Conservation (phyloP, 495 filamentous ascomycete genomes). For the Friedmanniomyces endolithicus region DNA sequence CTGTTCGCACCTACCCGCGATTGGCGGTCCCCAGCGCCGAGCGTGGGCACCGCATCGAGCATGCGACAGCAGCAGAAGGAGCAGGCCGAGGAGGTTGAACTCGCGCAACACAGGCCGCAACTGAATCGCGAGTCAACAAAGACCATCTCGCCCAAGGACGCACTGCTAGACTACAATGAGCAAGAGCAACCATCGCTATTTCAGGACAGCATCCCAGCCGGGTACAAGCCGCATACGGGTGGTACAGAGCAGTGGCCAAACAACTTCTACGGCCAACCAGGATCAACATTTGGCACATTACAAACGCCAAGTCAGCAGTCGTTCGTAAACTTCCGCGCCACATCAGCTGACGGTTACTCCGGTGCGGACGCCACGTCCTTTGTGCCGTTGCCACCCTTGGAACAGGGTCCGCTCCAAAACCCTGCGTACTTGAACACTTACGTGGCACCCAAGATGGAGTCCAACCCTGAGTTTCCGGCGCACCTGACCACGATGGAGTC, state of each 20-base stretch:
- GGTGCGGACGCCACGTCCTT: constrained; percentile 2
- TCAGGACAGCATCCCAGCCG: constrained; percentile 35
- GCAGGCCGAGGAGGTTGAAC: constrained; percentile 42
- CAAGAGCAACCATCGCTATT: constrained; percentile 59
- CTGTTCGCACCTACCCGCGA: constrained; percentile 37
- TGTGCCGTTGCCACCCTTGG: constrained; percentile 12
- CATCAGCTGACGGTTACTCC: constrained; percentile 16
- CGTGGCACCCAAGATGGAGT: constrained; percentile 19
- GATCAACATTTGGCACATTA: constrained; percentile 24
- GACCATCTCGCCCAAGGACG: constrained; percentile 95
- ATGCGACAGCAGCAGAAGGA: constrained; percentile 48
- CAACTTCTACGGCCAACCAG: constrained; percentile 4
- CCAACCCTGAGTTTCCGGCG: constrained; percentile 46
- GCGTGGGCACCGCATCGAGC: constrained; percentile 43
- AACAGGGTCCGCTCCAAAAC: constrained; percentile 11
- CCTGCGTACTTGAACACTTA: constrained; percentile 3
- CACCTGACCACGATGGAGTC: constrained; percentile 54
- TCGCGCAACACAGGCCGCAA: constrained; percentile 27
- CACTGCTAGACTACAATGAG: constrained; percentile 71
- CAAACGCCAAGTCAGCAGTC: constrained; percentile 8
- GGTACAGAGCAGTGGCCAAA: constrained; percentile 20
- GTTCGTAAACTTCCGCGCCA: constrained; percentile 14
- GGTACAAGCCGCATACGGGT: constrained; percentile 28
- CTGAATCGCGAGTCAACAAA: constrained; percentile 51
- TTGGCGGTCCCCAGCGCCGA: constrained; percentile 6